phyloP scores from a whole-genome alignment of 345 rosid genomes.

The Psidium friedrichsthalianum region DNA sequence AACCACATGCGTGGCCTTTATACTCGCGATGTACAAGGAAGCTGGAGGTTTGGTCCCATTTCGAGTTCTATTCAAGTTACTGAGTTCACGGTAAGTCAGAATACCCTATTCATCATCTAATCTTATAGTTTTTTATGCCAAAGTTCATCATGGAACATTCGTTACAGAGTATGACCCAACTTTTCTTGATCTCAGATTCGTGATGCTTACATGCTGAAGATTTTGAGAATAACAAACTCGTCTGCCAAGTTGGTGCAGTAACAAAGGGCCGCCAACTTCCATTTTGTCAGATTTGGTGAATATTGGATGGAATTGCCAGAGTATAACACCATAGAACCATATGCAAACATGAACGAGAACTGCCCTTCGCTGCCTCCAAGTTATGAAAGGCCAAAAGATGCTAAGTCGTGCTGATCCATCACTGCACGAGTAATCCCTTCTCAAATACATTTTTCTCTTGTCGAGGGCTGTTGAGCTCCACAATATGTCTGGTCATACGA shows the following conservation, averaged over 20 bases:
- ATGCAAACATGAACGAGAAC: slow-evolving; percentile 81
- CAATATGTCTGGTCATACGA: background rate
- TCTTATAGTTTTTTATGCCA: background rate
- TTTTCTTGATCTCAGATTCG: slow-evolving; percentile 38
- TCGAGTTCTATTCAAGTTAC: slow-evolving; percentile 82
- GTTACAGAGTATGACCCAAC: background rate
- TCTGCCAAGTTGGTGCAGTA: slow-evolving; percentile 76
- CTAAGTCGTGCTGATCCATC: slow-evolving; percentile 4
- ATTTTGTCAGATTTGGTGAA: slow-evolving; percentile 86
- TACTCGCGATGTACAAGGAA: slow-evolving; percentile 86
- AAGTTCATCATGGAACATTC: background rate
- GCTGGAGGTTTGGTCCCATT: slow-evolving; percentile 68
- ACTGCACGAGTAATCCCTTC: background rate
- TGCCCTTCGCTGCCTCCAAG: slow-evolving; percentile 89
- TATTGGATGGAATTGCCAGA: slow-evolving; percentile 81
- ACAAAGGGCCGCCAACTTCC: slow-evolving; percentile 35
- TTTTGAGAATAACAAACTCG: slow-evolving; percentile 60
- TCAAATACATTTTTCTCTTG: background rate
- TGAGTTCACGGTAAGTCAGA: slow-evolving; percentile 71
- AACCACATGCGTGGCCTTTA: slow-evolving; percentile 88
- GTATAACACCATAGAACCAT: slow-evolving; percentile 68
- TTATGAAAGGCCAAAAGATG: slow-evolving; percentile 62
- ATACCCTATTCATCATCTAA: background rate
- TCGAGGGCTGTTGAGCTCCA: background rate
- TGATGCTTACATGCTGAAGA: slow-evolving; percentile 79